These are phyloP conservation scores for Rhizopus sp. DNA, from an alignment of 371 early-diverging fungal species.

Conservation along the genomic window DNA sequence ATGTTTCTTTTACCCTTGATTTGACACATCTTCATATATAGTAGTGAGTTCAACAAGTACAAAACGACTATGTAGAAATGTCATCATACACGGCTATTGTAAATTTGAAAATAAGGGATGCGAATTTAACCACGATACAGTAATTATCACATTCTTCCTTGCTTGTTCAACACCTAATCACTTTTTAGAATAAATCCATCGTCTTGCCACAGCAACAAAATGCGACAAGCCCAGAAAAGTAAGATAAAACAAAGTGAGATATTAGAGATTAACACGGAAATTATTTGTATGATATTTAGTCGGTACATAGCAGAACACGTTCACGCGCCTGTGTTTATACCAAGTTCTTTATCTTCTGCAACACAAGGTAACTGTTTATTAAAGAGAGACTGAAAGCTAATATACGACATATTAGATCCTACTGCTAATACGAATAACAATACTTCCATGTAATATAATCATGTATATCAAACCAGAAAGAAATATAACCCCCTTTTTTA, in stretches of 20 bases:
- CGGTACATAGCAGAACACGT: constrained; percentile 56
- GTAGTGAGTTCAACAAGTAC: constrained; percentile 27
- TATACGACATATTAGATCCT: not conserved
- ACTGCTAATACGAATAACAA: not conserved
- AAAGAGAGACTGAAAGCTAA: not conserved
- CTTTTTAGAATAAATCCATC: constrained; percentile 15
- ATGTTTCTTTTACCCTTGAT: not conserved
- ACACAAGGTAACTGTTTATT: constrained; percentile 26
- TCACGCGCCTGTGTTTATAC: constrained; percentile 69
- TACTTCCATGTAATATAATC: not conserved
- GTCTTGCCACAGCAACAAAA: constrained; percentile 11
- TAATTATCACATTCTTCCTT: constrained; percentile 28
- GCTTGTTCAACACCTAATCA: not conserved
- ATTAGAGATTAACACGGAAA: constrained; percentile 3
- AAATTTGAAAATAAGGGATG: constrained; percentile 85
- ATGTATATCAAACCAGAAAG: no score
- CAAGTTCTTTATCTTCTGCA: constrained; percentile 41
- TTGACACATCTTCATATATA: constrained; percentile 2
- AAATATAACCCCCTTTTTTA: not conserved
- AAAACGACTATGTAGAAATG: constrained; percentile 75
- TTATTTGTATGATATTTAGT: not conserved
- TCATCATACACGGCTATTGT: constrained; percentile 87
- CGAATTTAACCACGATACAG: constrained; percentile 81
- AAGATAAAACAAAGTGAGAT: not conserved
- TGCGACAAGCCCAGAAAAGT: not conserved